Evolutionary conservation across 1,139 yeast species (phyloP).

Genomic region (Zhuliangozyma blackwelliae): DNA sequence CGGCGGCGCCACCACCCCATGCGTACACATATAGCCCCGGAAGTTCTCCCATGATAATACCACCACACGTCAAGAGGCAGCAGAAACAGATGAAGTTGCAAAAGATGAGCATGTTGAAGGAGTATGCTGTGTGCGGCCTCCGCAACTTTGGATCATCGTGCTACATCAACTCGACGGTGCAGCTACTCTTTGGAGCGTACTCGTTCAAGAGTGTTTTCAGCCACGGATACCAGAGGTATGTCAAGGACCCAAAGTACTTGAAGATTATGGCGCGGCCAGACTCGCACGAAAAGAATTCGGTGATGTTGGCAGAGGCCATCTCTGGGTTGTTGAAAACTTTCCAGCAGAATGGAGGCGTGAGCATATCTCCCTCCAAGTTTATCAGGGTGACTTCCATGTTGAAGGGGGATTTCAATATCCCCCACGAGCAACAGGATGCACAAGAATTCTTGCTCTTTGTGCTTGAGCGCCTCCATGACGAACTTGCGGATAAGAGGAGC

Average conservation of each 20-base stretch:
- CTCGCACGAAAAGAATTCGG: constrained; percentile 24
- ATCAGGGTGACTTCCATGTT: constrained; percentile 48
- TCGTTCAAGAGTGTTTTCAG: constrained; percentile 40
- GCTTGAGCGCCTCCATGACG: constrained; percentile 68
- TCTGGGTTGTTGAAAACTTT: constrained; percentile 42
- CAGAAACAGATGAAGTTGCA: constrained; percentile 17
- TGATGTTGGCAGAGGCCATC: constrained; percentile 46
- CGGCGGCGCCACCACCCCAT: constrained; percentile 3
- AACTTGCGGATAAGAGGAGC: constrained; percentile 32
- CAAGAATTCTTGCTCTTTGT: constrained; percentile 68
- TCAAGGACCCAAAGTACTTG: constrained; percentile 29
- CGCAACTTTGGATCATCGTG: constrained; percentile 70
- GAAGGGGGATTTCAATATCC: constrained; percentile 64
- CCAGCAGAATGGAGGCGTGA: constrained; percentile 52
- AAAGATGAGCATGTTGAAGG: constrained; percentile 31
- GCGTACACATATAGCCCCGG: not conserved
- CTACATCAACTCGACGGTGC: constrained; percentile 67
- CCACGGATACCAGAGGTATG: constrained; percentile 38
- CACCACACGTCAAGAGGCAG: constrained; percentile 5
- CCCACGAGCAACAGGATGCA: constrained; percentile 74
- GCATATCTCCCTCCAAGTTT: constrained; percentile 64
- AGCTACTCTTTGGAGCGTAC: constrained; percentile 55
- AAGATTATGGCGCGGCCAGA: constrained; percentile 15
- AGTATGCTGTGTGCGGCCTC: constrained; percentile 58
- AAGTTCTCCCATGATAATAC: no score